Evolutionary conservation across 805 yeast genomes (phyloP).

Genomic region (Hanseniaspora mollemarum): DNA sequence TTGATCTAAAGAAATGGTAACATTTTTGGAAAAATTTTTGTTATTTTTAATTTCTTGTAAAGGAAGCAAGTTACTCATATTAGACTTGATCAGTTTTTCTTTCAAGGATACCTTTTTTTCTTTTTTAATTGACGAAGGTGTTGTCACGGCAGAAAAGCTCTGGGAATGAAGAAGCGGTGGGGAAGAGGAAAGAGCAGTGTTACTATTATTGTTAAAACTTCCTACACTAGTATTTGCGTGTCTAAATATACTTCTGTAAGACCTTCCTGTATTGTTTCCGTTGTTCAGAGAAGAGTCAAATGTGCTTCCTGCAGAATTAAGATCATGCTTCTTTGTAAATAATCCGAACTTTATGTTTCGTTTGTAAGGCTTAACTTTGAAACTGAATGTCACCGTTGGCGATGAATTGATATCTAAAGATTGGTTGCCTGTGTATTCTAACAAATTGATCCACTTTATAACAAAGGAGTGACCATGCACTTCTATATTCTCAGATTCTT

Average conservation of each 20-base stretch:
- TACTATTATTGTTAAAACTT: background rate
- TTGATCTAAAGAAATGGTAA: constrained; percentile 7
- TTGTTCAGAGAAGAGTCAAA: constrained; percentile 10
- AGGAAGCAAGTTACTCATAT: constrained; percentile 3
- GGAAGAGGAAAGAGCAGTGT: background rate
- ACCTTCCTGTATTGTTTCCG: background rate
- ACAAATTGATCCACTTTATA: constrained; percentile 81
- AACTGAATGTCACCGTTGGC: constrained; percentile 36
- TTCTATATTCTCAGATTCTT: constrained; percentile 73
- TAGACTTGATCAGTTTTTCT: constrained; percentile 10
- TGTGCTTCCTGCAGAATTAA: constrained; percentile 16
- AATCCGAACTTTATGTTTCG: constrained; percentile 40
- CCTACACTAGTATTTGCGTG: background rate
- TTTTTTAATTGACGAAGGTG: constrained; percentile 8
- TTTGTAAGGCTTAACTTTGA: constrained; percentile 63
- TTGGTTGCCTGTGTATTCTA: constrained; percentile 22
- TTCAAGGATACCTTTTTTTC: constrained; percentile 4
- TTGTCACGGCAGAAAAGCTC: background rate
- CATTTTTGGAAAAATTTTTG: constrained; percentile 6
- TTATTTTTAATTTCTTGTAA: constrained; percentile 5
- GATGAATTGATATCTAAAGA: background rate
- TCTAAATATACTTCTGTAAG: background rate
- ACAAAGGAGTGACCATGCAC: constrained; percentile 80
- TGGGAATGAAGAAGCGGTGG: constrained; percentile 1
- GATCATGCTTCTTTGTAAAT: constrained; percentile 23